Evolutionary conservation across 176 grass and related monocot species (phyloP), one percentile per base, ranked within the genome.

Genomic region (Cymbopogon citratus): DNA sequence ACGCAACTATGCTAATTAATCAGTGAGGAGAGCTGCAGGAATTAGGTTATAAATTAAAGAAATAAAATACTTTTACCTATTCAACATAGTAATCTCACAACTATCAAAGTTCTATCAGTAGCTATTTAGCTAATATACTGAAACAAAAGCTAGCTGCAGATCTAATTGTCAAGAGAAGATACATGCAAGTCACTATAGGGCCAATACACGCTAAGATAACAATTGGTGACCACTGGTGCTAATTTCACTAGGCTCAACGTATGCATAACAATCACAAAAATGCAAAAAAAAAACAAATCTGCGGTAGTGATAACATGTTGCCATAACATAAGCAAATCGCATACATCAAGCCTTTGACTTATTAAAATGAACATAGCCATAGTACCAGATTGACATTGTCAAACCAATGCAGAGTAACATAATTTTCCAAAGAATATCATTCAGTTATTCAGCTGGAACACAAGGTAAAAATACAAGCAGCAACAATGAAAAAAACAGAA

Each of bases 51-150:
- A 23, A 52, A 83, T 21, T 83, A 59, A 27, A 49, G 1, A 6
- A 18, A 49, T 18, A 46, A 18, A 60, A 25, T 12, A 60, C n/a
- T 12, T 25, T 25, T 60, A 25, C 10, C 9, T 12, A 12, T 60
- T 26, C 57, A 60, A 60, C n/a, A 60, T 60, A 39, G 46, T 59
- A 70, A 70, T 24, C 45, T 29, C 23, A 6, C 4, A 48, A 39
- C 63, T 56, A 52, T 14, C 34, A 59, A 49, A 44, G 21, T 84
- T 76, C 23, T 5, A 60, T 39, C 45, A 84, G 46, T 69, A 84
- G 35, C 26, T 63, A 63, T 15, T 63, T 69, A 84, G 35, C 26
- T 63, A 63, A 29, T 63, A 31, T 14, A 63, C 5, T 63, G 26
- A 29, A 29, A 27, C 11, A 29, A 63, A 63, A 63, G 61, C 61